A percentile compares a stretch with the other conserved stretches of the same genome.
phyloP scores from a whole-genome alignment of 2,329 filamentous ascomycete genomes.

The Neocucurbitaria cava region DNA sequence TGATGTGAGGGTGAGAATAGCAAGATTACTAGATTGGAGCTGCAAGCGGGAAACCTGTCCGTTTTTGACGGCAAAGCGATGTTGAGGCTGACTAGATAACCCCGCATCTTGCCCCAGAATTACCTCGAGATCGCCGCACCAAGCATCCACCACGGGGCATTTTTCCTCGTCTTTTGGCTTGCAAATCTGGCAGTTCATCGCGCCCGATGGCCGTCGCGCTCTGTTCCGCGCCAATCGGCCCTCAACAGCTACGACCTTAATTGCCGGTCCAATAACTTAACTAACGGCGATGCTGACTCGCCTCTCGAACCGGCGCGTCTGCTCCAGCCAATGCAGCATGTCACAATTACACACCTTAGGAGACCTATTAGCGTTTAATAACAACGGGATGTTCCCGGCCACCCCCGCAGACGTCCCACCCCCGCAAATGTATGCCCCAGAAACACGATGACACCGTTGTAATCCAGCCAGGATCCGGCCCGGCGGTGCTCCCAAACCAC shows the following conservation, averaged over 20 bases:
- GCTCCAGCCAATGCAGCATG: background rate
- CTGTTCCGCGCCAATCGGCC: too few species aligned
- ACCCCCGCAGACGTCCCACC: background rate
- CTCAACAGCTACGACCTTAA: background rate
- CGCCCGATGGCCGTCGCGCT: background rate
- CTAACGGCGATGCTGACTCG: background rate
- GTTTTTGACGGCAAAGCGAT: background rate
- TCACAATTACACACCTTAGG: background rate
- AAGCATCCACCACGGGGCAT: background rate
- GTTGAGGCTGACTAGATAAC: background rate
- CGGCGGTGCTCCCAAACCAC: background rate
- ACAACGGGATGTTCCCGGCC: background rate
- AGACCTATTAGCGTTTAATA: background rate
- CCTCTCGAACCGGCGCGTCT: background rate
- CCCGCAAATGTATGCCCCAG: background rate
- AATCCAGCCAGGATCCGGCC: too few species aligned
- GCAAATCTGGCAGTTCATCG: background rate
- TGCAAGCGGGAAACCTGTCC: slow-evolving; percentile 9
- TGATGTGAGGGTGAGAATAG: background rate
- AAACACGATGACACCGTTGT: background rate
- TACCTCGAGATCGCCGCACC: too few species aligned
- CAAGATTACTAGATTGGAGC: slow-evolving; percentile 4
- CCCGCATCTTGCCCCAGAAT: slow-evolving; percentile 4
- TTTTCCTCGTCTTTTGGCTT: background rate
- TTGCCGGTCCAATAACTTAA: background rate